These are phyloP conservation scores for Alternaria consortialis DNA, from an alignment of 2,329 filamentous ascomycete genomes.

Conservation along the genomic window DNA sequence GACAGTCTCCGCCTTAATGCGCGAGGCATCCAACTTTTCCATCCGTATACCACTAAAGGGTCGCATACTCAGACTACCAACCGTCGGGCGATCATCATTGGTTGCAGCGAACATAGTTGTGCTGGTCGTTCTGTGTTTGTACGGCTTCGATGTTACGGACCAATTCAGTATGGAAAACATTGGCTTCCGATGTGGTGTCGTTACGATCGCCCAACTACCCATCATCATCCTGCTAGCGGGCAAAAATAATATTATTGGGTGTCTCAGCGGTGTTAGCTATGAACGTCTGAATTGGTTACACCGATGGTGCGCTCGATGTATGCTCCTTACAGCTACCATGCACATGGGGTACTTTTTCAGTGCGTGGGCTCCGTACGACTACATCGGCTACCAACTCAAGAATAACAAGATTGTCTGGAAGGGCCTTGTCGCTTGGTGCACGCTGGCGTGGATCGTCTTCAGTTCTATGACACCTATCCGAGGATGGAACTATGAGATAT, in stretches of 20 bases:
- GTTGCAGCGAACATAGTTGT: constrained; percentile 59
- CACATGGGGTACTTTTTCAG: constrained; percentile 75
- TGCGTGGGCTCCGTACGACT: constrained; percentile 64
- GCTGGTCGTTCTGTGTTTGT: constrained; percentile 65
- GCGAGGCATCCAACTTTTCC: constrained; percentile 63
- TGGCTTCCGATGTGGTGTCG: constrained; percentile 64
- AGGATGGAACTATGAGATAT: constrained; percentile 73
- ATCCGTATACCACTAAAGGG: constrained; percentile 47
- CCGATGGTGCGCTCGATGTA: constrained; percentile 74
- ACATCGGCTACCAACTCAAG: constrained; percentile 66
- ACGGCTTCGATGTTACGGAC: constrained; percentile 61
- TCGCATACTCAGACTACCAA: constrained; percentile 52
- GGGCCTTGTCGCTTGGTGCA: constrained; percentile 71
- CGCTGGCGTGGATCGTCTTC: constrained; percentile 72
- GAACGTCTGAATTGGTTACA: constrained; percentile 78
- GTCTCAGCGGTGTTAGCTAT: constrained; percentile 69
- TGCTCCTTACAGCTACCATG: constrained; percentile 72
- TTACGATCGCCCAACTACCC: constrained; percentile 63
- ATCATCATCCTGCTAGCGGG: constrained; percentile 65
- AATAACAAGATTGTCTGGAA: constrained; percentile 73
- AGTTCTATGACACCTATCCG: constrained; percentile 71
- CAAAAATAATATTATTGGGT: constrained; percentile 67
- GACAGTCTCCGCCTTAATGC: constrained; percentile 62
- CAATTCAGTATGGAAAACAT: constrained; percentile 64
- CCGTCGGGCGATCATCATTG: constrained; percentile 51